Conservation (phyloP, 2,329 filamentous ascomycete genomes). For the Sporothrix variecibatus region DNA sequence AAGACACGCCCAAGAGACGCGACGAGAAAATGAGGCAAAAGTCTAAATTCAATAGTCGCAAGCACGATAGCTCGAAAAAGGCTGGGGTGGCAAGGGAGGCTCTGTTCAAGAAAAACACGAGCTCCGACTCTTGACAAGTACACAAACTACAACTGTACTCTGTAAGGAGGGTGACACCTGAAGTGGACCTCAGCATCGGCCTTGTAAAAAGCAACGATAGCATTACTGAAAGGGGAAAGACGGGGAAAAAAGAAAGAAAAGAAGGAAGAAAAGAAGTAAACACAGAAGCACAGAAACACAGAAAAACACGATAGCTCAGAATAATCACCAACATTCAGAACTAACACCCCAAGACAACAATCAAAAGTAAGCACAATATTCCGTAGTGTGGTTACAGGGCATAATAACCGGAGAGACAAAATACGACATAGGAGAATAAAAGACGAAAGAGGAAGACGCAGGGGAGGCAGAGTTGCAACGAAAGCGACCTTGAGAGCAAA, state of each 20-base stretch:
- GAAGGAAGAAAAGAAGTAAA: not conserved
- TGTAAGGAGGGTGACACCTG: not conserved
- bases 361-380: slow-evolving; percentile 7
- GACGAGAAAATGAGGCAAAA: not conserved
- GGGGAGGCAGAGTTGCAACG: not conserved
- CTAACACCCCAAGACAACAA: not conserved
- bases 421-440: not conserved
- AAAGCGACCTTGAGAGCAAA: not conserved
- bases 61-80: not conserved
- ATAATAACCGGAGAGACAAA: not conserved
- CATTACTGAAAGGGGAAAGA: not conserved
- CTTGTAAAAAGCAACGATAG: not conserved
- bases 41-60: slow-evolving; percentile 3
- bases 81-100: not conserved
- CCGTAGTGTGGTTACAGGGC: not conserved
- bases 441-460: not conserved
- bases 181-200: not conserved
- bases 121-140: not conserved
- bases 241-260: not conserved
- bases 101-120: too few species aligned
- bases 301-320: not conserved
- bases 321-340: not conserved
- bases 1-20: not conserved
- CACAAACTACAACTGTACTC: not conserved
- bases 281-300: not conserved